phyloP scores from a whole-genome alignment of 257 asterid species.

The Mentha longifolia region DNA sequence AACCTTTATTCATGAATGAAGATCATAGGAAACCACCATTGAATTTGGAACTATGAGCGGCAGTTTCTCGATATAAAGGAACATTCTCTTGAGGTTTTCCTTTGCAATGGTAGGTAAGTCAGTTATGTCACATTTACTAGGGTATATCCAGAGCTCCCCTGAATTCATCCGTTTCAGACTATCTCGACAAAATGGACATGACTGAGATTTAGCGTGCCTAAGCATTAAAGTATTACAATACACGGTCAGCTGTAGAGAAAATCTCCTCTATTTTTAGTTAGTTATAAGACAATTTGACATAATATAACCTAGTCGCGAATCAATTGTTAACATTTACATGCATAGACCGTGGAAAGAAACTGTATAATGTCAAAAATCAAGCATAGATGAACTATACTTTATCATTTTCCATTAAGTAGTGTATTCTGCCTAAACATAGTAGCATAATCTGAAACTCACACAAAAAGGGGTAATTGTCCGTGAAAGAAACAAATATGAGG shows the following conservation, averaged over 20 bases:
- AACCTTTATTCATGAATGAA: conserved; percentile 45
- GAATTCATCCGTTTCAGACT: conserved; percentile 70
- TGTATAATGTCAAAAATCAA: background rate
- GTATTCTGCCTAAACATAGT: background rate
- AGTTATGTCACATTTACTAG: conserved; percentile 59
- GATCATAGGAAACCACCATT: conserved; percentile 54
- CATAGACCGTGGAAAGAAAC: background rate
- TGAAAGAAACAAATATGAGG: background rate
- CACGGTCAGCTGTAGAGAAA: background rate
- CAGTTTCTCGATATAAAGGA: conserved; percentile 62
- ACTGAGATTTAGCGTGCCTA: conserved; percentile 79
- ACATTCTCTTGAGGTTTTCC: conserved; percentile 70
- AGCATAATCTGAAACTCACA: background rate
- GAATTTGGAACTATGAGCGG: conserved; percentile 61
- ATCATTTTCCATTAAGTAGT: background rate
- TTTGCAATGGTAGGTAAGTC: conserved; percentile 55
- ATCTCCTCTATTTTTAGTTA: background rate
- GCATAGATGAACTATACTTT: background rate
- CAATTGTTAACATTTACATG: background rate
- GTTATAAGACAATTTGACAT: background rate
- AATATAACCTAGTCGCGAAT: background rate
- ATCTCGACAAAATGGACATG: conserved; percentile 92
- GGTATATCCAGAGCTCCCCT: conserved; percentile 84
- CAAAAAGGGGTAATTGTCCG: background rate
- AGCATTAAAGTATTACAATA: background rate